phyloP scores from a whole-genome alignment of 2,329 filamentous ascomycete species.

The Aureobasidium sp. region DNA sequence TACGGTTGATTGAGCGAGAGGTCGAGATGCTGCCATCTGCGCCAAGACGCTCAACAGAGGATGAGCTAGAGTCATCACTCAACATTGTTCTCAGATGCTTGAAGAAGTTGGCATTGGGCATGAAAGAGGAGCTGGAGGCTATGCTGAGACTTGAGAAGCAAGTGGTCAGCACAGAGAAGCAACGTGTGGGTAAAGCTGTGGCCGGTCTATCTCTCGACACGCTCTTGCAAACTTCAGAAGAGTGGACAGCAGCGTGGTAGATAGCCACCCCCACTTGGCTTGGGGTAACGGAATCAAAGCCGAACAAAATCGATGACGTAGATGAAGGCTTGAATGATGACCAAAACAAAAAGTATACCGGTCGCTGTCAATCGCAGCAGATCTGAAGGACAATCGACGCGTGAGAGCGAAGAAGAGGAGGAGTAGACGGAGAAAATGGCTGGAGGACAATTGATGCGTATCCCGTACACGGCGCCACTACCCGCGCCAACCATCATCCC shows the following conservation, averaged over 20 bases:
- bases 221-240: slow-evolving; percentile 1
- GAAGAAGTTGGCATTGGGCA: slow-evolving; percentile 1
- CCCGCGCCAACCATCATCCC: slow-evolving; percentile 71
- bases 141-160: slow-evolving; percentile 13
- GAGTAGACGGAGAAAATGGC: background rate
- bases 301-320: slow-evolving; percentile 13
- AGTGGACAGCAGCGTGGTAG: slow-evolving; percentile 9
- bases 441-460: slow-evolving; percentile 57
- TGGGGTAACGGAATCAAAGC: background rate
- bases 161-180: slow-evolving; percentile 10
- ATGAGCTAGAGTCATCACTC: background rate
- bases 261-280: background rate
- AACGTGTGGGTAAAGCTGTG: slow-evolving; percentile 24
- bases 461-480: slow-evolving; percentile 82
- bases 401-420: background rate
- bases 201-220: slow-evolving; percentile 32
- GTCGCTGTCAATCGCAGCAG: background rate
- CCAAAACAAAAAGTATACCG: background rate
- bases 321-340: background rate
- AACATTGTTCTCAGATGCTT: background rate
- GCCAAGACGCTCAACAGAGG: background rate
- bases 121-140: slow-evolving; percentile 9
- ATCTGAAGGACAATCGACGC: background rate
- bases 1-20: slow-evolving; percentile 15
- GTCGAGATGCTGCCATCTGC: slow-evolving; percentile 12